Conservation (phyloP, 2,329 filamentous ascomycete genomes). For the Alternaria sp. region DNA sequence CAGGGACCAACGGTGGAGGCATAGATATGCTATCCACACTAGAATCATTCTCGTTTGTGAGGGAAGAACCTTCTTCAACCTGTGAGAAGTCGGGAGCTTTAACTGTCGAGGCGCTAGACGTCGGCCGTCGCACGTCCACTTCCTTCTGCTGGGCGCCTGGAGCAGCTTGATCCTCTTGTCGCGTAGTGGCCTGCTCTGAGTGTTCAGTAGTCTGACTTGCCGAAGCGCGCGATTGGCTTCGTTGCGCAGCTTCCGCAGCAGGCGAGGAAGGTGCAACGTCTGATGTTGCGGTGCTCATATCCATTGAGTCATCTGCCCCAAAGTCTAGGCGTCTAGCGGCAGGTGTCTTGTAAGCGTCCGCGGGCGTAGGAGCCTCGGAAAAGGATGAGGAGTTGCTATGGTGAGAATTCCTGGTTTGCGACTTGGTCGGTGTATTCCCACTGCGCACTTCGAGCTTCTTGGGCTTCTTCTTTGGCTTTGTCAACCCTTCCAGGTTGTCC, state of each 20-base stretch:
- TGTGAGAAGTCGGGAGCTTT: slow-evolving; percentile 49
- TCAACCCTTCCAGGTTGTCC: slow-evolving; percentile 28
- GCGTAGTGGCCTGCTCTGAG: slow-evolving; percentile 1
- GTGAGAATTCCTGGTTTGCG: slow-evolving; percentile 24
- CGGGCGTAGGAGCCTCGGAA: slow-evolving; percentile 50
- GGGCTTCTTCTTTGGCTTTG: slow-evolving; percentile 35
- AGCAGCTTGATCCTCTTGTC: slow-evolving; percentile 16
- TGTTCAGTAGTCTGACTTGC: slow-evolving; percentile 15
- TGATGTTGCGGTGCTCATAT: slow-evolving; percentile 40
- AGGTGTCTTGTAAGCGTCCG: slow-evolving; percentile 55
- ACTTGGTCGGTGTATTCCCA: slow-evolving; percentile 27
- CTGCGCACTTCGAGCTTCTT: slow-evolving; percentile 33
- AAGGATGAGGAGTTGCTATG: slow-evolving; percentile 40
- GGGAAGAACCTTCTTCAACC: slow-evolving; percentile 42
- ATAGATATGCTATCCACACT: slow-evolving; percentile 41
- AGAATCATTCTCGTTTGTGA: slow-evolving; percentile 41
- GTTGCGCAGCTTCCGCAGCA: slow-evolving; percentile 53
- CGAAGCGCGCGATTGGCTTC: slow-evolving; percentile 33
- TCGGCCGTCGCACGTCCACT: slow-evolving; percentile 41
- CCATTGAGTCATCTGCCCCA: slow-evolving; percentile 38
- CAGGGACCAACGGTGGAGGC: slow-evolving; percentile 29
- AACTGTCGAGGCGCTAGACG: slow-evolving; percentile 52
- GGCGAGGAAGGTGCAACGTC: slow-evolving; percentile 55
- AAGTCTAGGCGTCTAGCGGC: slow-evolving; percentile 42
- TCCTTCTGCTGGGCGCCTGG: slow-evolving; percentile 27